phyloP scores from a whole-genome alignment of 805 yeast species.

The Candida maesae region DNA sequence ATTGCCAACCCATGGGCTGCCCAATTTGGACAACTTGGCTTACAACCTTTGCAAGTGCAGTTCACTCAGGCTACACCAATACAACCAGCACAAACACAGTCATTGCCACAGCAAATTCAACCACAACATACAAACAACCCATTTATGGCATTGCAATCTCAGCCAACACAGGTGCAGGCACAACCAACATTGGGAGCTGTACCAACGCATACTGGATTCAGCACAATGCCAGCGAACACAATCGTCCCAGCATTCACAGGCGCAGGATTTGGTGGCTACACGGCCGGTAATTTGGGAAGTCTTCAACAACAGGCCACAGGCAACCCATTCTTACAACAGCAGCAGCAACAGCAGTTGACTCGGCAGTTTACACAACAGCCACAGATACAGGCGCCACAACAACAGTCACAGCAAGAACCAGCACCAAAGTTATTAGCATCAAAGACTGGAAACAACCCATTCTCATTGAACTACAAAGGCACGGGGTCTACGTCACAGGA shows the following conservation, averaged over 20 bases:
- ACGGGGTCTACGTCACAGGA: conserved; percentile 14
- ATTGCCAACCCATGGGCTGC: conserved; percentile 18
- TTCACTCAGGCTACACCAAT: conserved; percentile 14
- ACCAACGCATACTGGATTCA: conserved; percentile 18
- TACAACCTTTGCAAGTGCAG: conserved; percentile 17
- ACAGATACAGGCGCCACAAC: conserved; percentile 11
- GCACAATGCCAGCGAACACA: conserved; percentile 13
- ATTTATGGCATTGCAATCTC: too few relatives aligned
- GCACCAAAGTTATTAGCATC: conserved; percentile 14
- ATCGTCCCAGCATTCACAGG: conserved; percentile 43
- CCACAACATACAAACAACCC: neutral
- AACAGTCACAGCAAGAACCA: conserved; percentile 6
- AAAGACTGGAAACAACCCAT: conserved; percentile 30
- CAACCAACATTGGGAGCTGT: conserved; percentile 16
- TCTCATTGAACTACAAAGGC: conserved; percentile 21
- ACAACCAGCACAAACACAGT: too few relatives aligned
- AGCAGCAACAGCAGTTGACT: conserved; percentile 12
- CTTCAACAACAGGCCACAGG: conserved; percentile 26
- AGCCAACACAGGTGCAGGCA: neutral
- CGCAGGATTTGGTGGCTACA: conserved; percentile 56
- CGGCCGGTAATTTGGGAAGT: conserved; percentile 9
- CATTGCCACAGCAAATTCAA: neutral
- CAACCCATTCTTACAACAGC: conserved; percentile 34
- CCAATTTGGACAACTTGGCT: conserved; percentile 12
- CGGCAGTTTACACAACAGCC: conserved; percentile 8